Evolutionary conservation across 805 yeast genomes (phyloP), one percentile per base, ranked within the genome.

Genomic region (Candida ficus): DNA sequence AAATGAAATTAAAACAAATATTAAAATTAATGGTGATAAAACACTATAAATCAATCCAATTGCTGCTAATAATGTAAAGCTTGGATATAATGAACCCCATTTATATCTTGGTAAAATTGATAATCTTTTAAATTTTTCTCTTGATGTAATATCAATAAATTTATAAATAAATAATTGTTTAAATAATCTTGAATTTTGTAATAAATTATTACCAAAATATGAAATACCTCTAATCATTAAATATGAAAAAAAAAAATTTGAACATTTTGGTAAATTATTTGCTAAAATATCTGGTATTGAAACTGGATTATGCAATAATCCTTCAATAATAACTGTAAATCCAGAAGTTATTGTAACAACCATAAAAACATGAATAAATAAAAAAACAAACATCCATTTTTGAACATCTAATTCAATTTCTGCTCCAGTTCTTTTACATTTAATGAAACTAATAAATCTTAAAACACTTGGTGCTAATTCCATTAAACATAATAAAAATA

Each of bases 331-430:
- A 7, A 75, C 78, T 2, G 83, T 73, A 4, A 85, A 60, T 21
- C 95, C 90, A 0, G 93, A 81, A 51, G 95, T 86, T 28, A 89
- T 73, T 0, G 95, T 83, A 2, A 89, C 88, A 20, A 89, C 91
- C 33, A 90, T 60, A 49, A 90, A 89, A 31, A 88, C 75, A 51
- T 90, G 96, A 38, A 89, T 77, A 56, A 85, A 88, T 37, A 83
- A 64, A 54, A 89, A 89, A 1, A 77, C 67, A 60, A 85, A 90
- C 49, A 84, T 73, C 86, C 93, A 84, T 34, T 69, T 66, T 48
- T 88, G 96, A 13, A 83, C 69, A 47, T 81, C 84, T n/a, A 75
- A 39, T 54, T 89, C 89, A 8, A 81, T 60, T 42, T 76, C 75
- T 1, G 81, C 70, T 0, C 80, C 78, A 0, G 90, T 78, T 29